These are phyloP conservation scores for Aureobasidium sp. DNA, from an alignment of 2,329 filamentous ascomycete species.

Conservation along the genomic window DNA sequence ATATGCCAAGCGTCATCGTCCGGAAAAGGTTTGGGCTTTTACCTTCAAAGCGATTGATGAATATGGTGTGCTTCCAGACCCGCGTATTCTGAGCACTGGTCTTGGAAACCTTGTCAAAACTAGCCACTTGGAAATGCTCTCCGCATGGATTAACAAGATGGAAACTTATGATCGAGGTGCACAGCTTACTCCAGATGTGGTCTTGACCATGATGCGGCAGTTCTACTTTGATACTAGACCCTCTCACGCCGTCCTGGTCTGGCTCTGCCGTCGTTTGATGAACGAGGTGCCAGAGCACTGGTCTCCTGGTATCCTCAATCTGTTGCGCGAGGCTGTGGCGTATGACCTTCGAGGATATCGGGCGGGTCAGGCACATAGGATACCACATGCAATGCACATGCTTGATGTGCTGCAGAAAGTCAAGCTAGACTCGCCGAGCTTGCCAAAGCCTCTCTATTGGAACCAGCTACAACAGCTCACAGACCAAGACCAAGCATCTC, in stretches of 20 bases:
- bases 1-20: slow-evolving; percentile 16
- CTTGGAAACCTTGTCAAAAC: slow-evolving; percentile 18
- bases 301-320: slow-evolving; percentile 13
- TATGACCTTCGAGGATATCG: slow-evolving; percentile 21
- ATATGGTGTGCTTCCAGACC: slow-evolving; percentile 18
- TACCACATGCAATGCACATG: background rate
- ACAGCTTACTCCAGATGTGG: slow-evolving; percentile 16
- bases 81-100: slow-evolving; percentile 19
- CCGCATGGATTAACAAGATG: slow-evolving; percentile 19
- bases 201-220: slow-evolving; percentile 17
- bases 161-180: slow-evolving; percentile 13
- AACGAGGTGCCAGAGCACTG: slow-evolving; percentile 15
- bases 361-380: background rate
- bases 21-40: slow-evolving; percentile 21
- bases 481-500: background rate
- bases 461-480: background rate
- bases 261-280: slow-evolving; percentile 19
- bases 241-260: slow-evolving; percentile 21
- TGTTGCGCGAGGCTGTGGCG: slow-evolving; percentile 19
- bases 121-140: slow-evolving; percentile 16
- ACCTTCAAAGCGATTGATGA: slow-evolving; percentile 17
- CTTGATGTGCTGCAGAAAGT: background rate
- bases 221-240: slow-evolving; percentile 21
- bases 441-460: background rate
- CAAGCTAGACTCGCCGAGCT: background rate